phyloP scores from a whole-genome alignment of 1,284 basidiomycete genomes.

The Ceratobasidium sp. region DNA sequence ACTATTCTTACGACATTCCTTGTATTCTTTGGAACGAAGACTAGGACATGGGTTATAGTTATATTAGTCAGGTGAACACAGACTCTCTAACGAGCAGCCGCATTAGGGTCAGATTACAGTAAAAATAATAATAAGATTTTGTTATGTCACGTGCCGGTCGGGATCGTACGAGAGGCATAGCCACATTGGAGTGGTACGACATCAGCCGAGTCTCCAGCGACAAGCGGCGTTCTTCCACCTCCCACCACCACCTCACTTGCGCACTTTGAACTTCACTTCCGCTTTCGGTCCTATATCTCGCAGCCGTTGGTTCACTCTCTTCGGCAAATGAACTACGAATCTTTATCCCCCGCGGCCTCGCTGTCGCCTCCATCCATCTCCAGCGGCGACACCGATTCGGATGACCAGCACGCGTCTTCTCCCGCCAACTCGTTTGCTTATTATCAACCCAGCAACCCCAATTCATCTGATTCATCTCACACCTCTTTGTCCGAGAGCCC shows the following conservation, averaged over 20 bases:
- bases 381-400: conserved; percentile 43
- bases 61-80: too few species aligned
- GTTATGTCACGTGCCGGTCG: too few species aligned
- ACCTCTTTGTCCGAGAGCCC: conserved; percentile 41
- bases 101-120: too few species aligned
- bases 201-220: conserved; percentile 29
- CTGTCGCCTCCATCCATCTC: conserved; percentile 44
- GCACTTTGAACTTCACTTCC: background rate
- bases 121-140: too few species aligned
- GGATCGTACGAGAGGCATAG: conserved; percentile 29
- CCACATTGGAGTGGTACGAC: conserved; percentile 31
- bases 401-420: conserved; percentile 42
- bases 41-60: too few species aligned
- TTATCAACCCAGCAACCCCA: conserved; percentile 17
- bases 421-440: conserved; percentile 41
- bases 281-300: conserved; percentile 12
- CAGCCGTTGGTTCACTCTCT: background rate
- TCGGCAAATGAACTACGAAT: conserved; percentile 42
- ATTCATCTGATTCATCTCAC: conserved; percentile 33
- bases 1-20: too few species aligned
- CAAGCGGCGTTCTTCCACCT: conserved; percentile 24
- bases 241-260: conserved; percentile 28
- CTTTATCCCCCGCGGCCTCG: conserved; percentile 40
- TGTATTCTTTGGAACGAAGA: too few species aligned
- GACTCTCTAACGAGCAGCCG: too few species aligned